These are phyloP conservation scores for Phalaenopsis aphrodite DNA, from an alignment of 106 monocot genomes.

Conservation along the genomic window DNA sequence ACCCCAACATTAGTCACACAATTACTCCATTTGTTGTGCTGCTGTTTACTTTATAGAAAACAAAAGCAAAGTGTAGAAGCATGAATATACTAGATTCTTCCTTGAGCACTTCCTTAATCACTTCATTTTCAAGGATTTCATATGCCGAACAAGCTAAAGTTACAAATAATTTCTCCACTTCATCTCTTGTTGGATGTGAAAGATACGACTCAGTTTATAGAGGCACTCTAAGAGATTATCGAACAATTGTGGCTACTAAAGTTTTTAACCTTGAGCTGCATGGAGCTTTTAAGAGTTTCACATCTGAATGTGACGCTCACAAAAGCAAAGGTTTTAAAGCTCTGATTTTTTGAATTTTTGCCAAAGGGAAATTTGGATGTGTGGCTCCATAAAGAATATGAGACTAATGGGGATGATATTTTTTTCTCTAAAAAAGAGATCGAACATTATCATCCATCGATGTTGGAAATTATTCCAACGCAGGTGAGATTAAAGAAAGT, in stretches of 20 bases:
- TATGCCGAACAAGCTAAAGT: constrained; percentile 19
- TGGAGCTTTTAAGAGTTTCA: constrained; percentile 36
- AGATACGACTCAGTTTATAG: constrained; percentile 28
- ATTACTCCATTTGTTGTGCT: too few species aligned
- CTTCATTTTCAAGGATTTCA: constrained; percentile 6
- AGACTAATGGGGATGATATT: too few species aligned
- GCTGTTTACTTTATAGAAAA: too few species aligned
- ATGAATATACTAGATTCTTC: not conserved
- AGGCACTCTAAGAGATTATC: not conserved
- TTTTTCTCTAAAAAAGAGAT: not conserved
- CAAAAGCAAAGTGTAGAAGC: too few species aligned
- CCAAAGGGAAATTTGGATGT: too few species aligned
- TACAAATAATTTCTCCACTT: constrained; percentile 22
- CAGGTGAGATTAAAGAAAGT: too few species aligned
- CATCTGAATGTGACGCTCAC: constrained; percentile 15
- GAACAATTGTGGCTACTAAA: constrained; percentile 21
- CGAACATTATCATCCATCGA: constrained; percentile 11
- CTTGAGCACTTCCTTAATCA: not conserved
- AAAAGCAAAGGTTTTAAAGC: constrained; percentile 7
- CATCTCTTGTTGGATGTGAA: constrained; percentile 20
- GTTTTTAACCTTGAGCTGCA: constrained; percentile 22
- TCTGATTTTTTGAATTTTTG: not conserved
- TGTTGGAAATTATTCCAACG: not conserved
- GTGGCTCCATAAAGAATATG: too few species aligned
- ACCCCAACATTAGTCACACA: too few species aligned